phyloP scores from a whole-genome alignment of 192 early-diverging fungal genomes.

The Oehlia diaphana region DNA sequence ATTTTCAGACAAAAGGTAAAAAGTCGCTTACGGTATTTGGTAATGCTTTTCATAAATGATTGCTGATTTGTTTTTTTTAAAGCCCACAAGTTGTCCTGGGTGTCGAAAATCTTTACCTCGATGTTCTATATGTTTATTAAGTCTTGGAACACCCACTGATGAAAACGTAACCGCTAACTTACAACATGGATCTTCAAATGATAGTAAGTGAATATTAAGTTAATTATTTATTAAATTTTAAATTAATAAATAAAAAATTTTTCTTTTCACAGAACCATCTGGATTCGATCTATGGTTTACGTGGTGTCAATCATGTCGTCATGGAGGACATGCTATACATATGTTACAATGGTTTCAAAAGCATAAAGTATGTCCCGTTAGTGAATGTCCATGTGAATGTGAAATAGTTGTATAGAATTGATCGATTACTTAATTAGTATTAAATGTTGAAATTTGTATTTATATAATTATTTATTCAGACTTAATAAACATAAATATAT shows the following conservation, averaged over 20 bases:
- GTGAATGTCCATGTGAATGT: slow-evolving; percentile 84
- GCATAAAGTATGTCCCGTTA: slow-evolving; percentile 85
- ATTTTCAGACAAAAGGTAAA: slow-evolving; percentile 40
- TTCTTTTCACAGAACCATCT: slow-evolving; percentile 36
- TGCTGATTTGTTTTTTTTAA: not conserved
- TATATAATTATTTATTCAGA: not conserved
- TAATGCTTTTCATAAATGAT: not conserved
- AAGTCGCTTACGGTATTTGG: not conserved
- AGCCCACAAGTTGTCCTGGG: slow-evolving; percentile 63
- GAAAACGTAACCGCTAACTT: slow-evolving; percentile 38
- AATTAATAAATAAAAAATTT: not conserved
- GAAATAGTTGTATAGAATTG: slow-evolving; percentile 7
- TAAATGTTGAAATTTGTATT: not conserved
- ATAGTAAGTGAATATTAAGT: not conserved
- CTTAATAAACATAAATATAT: no score
- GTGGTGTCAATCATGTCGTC: slow-evolving; percentile 97
- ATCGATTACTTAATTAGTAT: not conserved
- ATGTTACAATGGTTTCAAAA: slow-evolving; percentile 89
- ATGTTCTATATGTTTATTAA: slow-evolving; percentile 63
- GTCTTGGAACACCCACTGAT: slow-evolving; percentile 69
- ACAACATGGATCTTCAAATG: not conserved
- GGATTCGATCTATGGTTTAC: slow-evolving; percentile 93
- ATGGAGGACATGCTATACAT: slow-evolving; percentile 93
- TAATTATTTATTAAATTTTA: not conserved
- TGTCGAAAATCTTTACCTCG: slow-evolving; percentile 64